Evolutionary conservation across 2,329 filamentous ascomycete genomes (phyloP).

Genomic region (Cytospora schulzeri): DNA sequence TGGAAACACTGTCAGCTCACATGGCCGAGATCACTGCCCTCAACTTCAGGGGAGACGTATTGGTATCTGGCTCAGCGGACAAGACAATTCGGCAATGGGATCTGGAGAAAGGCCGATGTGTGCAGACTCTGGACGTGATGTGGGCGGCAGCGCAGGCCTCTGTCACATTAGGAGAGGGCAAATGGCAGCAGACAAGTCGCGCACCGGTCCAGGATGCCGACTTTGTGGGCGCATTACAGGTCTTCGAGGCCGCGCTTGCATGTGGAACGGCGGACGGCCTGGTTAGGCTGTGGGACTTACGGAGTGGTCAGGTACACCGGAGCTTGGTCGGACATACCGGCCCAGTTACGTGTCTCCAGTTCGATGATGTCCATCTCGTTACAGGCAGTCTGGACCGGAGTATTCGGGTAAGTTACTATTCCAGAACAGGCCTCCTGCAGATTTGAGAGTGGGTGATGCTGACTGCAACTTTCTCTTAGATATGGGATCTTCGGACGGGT

Average conservation of each 20-base stretch:
- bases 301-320: constrained; percentile 94
- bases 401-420: constrained; percentile 71
- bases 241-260: constrained; percentile 92
- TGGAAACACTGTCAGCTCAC: constrained; percentile 88
- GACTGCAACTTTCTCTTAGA: constrained; percentile 54
- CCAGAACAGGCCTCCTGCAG: not conserved
- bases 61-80: constrained; percentile 94
- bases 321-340: constrained; percentile 95
- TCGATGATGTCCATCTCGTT: constrained; percentile 92
- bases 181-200: constrained; percentile 75
- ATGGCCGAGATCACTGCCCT: constrained; percentile 93
- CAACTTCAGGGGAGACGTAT: constrained; percentile 83
- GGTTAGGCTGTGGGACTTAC: constrained; percentile 94
- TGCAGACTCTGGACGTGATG: constrained; percentile 95
- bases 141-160: constrained; percentile 95
- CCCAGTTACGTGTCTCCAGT: constrained; percentile 90
- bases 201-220: constrained; percentile 71
- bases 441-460: not conserved
- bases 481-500: constrained; percentile 96
- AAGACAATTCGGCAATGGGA: constrained; percentile 99
- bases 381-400: constrained; percentile 92
- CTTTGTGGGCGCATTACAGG: constrained; percentile 92
- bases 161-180: constrained; percentile 62
- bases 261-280: constrained; percentile 97
- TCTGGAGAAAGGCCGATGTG: constrained; percentile 92